phyloP scores from a whole-genome alignment of 768 basidiomycete species.

The Chalciporus chontae region DNA sequence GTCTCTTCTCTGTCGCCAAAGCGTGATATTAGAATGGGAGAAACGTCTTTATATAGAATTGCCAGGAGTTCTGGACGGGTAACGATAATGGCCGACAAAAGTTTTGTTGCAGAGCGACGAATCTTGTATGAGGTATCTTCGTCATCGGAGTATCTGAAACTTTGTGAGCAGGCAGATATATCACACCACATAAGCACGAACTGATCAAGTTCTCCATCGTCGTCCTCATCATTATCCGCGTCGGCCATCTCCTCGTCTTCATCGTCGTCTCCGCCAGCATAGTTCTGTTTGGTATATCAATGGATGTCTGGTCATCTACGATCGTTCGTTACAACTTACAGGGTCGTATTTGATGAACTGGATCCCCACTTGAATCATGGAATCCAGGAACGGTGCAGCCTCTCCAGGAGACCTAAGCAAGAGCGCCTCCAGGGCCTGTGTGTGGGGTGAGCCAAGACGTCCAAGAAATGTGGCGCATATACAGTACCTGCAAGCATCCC shows the following conservation, averaged over 20 bases:
- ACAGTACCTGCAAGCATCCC: slow-evolving; percentile 64
- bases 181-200: slow-evolving; percentile 32
- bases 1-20: slow-evolving; percentile 96
- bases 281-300: slow-evolving; percentile 53
- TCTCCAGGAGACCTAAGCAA: slow-evolving; percentile 83
- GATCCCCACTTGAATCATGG: slow-evolving; percentile 67
- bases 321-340: slow-evolving; percentile 35
- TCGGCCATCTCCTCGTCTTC: slow-evolving; percentile 61
- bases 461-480: neutral
- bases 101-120: slow-evolving; percentile 87
- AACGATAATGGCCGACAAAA: slow-evolving; percentile 78
- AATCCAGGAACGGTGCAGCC: slow-evolving; percentile 64
- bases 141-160: slow-evolving; percentile 85
- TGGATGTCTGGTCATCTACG: neutral
- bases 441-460: slow-evolving; percentile 5
- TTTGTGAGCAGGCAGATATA: neutral
- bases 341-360: slow-evolving; percentile 93
- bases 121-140: slow-evolving; percentile 99
- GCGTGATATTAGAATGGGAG: slow-evolving; percentile 84
- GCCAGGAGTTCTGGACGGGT: slow-evolving; percentile 87
- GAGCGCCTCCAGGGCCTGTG: slow-evolving; percentile 79
- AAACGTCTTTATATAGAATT: slow-evolving; percentile 77
- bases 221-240: slow-evolving; percentile 68
- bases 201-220: slow-evolving; percentile 80
- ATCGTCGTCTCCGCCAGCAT: slow-evolving; percentile 67